Conservation (phyloP, 2,329 filamentous ascomycete species). For the Penicillium corylophilum region DNA sequence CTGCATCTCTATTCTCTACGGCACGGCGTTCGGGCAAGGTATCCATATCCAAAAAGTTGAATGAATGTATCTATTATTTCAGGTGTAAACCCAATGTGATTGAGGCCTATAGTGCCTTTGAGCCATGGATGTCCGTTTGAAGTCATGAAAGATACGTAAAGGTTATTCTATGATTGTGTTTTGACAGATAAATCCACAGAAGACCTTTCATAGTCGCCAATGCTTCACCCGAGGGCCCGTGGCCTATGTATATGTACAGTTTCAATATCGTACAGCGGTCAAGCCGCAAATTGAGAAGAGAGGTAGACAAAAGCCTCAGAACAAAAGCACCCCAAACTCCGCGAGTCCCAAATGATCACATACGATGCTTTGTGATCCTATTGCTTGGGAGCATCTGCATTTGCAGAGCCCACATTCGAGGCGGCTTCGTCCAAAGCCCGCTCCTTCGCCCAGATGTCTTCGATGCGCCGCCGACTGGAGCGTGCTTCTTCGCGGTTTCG, state of each 20-base stretch:
- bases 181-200: background rate
- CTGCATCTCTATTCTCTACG: slow-evolving; percentile 17
- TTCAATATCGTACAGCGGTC: slow-evolving; percentile 13
- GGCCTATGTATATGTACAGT: slow-evolving; percentile 4
- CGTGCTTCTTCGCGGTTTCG: slow-evolving; percentile 71
- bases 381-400: slow-evolving; percentile 13
- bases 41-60: slow-evolving; percentile 21
- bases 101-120: background rate
- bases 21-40: slow-evolving; percentile 34
- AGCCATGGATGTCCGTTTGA: background rate
- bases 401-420: slow-evolving; percentile 1
- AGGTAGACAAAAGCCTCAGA: slow-evolving; percentile 1
- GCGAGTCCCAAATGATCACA: slow-evolving; percentile 1
- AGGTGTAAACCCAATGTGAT: background rate
- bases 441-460: slow-evolving; percentile 72
- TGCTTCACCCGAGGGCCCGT: background rate
- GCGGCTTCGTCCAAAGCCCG: slow-evolving; percentile 26
- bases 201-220: background rate
- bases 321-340: slow-evolving; percentile 14
- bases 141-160: background rate
- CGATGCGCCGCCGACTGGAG: slow-evolving; percentile 69
- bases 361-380: slow-evolving; percentile 2
- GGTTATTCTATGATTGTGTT: background rate
- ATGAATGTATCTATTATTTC: slow-evolving; percentile 1
- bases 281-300: slow-evolving; percentile 5